Conservation (phyloP, 2,329 filamentous ascomycete genomes). For the Colletotrichum sp. region DNA sequence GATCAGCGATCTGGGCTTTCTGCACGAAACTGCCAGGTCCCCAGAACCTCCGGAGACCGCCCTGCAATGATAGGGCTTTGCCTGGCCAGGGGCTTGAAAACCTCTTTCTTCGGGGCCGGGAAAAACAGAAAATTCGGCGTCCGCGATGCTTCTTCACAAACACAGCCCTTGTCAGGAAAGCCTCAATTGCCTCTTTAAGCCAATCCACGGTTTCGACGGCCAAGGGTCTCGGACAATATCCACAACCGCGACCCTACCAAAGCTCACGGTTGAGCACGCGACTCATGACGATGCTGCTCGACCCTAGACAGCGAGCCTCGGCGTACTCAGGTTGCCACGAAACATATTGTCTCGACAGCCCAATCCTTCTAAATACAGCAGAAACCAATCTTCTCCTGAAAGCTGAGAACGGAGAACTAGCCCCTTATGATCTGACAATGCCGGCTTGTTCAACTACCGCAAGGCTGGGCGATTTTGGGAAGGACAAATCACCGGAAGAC, state of each 20-base stretch:
- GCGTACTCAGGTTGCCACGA: background rate
- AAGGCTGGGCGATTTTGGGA: background rate
- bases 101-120: background rate
- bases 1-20: background rate
- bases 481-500: background rate
- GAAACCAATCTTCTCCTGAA: background rate
- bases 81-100: background rate
- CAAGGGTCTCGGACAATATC: background rate
- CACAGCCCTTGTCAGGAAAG: background rate
- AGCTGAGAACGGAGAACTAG: background rate
- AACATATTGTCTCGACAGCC: background rate
- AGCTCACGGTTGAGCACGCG: background rate
- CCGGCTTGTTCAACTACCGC: conserved; percentile 3
- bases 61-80: background rate
- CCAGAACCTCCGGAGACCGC: background rate
- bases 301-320: background rate
- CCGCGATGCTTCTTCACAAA: background rate
- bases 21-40: background rate
- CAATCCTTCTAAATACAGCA: background rate
- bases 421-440: background rate
- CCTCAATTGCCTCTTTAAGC: background rate
- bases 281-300: conserved; percentile 5
- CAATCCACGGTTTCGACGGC: background rate
- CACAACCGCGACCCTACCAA: background rate
- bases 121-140: background rate